Evolutionary conservation across 106 monocot genomes (phyloP).

Genomic region (Dendrobium officinale): DNA sequence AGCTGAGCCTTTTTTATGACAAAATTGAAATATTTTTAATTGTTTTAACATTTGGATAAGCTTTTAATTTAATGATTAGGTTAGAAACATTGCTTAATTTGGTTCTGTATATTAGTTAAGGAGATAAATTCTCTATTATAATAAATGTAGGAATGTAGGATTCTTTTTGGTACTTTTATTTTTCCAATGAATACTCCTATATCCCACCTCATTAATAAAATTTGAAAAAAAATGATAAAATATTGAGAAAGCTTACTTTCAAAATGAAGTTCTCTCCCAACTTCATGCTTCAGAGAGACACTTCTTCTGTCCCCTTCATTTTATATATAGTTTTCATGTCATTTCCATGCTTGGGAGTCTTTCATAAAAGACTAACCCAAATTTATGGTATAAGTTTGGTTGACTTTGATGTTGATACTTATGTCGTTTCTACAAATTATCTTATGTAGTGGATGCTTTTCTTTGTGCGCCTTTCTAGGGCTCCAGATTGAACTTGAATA

Average conservation of each 20-base stretch:
- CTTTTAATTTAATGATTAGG: not conserved
- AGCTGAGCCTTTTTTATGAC: not conserved
- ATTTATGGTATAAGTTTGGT: too few species aligned
- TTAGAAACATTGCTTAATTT: not conserved
- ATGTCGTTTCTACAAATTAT: not conserved
- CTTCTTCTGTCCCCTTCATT: not conserved
- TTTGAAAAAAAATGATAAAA: not conserved
- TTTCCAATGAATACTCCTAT: not conserved
- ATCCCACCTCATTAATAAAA: not conserved
- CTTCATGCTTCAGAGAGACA: not conserved
- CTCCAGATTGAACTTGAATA: conserved; percentile 38
- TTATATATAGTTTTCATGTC: not conserved
- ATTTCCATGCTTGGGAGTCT: not conserved
- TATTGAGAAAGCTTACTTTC: not conserved
- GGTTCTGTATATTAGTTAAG: not conserved
- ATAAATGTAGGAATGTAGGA: not conserved
- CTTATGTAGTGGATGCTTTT: not conserved
- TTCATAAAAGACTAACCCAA: not conserved
- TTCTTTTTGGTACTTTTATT: not conserved
- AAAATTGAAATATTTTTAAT: not conserved
- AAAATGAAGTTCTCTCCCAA: not conserved
- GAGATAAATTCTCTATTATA: not conserved
- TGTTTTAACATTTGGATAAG: not conserved
- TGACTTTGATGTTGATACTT: not conserved
- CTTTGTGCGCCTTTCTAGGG: conserved; percentile 33